A percentile compares a stretch with the other conserved stretches of the same genome.
phyloP scores from a whole-genome alignment of 2,329 filamentous ascomycete species.

The Thelonectria blattea region DNA sequence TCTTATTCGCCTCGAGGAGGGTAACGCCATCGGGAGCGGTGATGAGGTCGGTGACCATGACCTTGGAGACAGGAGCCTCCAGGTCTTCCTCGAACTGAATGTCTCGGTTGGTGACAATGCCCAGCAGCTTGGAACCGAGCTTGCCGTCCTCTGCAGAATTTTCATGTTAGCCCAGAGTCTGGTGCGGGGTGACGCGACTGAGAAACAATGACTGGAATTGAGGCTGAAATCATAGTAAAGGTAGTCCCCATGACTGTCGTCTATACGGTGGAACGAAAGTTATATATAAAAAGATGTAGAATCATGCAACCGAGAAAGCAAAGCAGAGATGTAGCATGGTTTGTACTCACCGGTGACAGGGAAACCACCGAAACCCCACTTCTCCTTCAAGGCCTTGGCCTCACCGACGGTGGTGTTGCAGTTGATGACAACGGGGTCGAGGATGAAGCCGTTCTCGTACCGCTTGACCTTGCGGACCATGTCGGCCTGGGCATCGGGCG shows the following conservation, averaged over 20 bases:
- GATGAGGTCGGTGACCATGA: constrained; percentile 95
- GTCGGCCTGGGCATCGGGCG: constrained; percentile 93
- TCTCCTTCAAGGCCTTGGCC: constrained; percentile 90
- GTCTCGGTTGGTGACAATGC: constrained; percentile 97
- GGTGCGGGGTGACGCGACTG: constrained; percentile 17
- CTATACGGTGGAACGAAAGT: constrained; percentile 99
- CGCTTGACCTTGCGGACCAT: constrained; percentile 99
- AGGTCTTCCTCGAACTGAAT: constrained; percentile 91
- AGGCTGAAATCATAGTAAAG: constrained; percentile 43
- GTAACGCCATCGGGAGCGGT: constrained; percentile 85
- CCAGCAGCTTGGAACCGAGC: constrained; percentile 92
- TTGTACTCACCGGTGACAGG: constrained; percentile 89
- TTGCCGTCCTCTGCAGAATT: constrained; percentile 77
- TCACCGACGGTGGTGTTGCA: constrained; percentile 88
- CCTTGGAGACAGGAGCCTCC: constrained; percentile 75
- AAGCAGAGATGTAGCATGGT: constrained; percentile 25
- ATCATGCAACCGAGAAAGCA: constrained; percentile 65
- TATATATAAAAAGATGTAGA: constrained; percentile 82
- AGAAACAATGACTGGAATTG: constrained; percentile 21
- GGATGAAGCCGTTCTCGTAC: constrained; percentile 98
- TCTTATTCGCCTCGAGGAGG: constrained; percentile 87
- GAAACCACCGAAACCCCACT: constrained; percentile 98
- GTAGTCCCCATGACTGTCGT: constrained; percentile 80
- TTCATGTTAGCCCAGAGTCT: constrained; percentile 30
- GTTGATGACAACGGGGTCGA: constrained; percentile 91